Percentiles rank a stretch among this genome's conserved stretches.
phyloP scores from a whole-genome alignment of 2,329 filamentous ascomycete species.

The Apiospora aurea region DNA sequence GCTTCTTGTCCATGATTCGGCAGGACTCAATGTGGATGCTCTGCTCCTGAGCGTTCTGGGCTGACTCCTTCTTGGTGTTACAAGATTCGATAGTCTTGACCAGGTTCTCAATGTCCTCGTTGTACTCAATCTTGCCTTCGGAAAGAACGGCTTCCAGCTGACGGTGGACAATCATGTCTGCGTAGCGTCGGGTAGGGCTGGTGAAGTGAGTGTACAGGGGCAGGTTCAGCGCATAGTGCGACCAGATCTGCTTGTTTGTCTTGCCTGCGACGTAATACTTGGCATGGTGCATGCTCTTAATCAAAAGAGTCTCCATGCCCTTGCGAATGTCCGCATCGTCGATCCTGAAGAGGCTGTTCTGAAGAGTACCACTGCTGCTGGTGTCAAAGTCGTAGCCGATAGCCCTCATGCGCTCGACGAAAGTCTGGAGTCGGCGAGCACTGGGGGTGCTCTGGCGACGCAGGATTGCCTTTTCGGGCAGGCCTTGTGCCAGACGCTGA shows the following conservation, averaged over 20 bases:
- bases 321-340: constrained; percentile 89
- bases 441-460: constrained; percentile 88
- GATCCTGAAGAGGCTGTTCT: constrained; percentile 94
- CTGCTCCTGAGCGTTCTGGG: constrained; percentile 96
- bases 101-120: constrained; percentile 85
- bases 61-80: constrained; percentile 99
- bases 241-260: constrained; percentile 76
- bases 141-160: constrained; percentile 90
- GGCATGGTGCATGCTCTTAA: constrained; percentile 95
- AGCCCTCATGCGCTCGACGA: constrained; percentile 90
- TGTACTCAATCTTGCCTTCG: constrained; percentile 82
- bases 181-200: constrained; percentile 91
- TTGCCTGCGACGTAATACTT: constrained; percentile 93
- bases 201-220: constrained; percentile 98
- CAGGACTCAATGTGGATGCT: constrained; percentile 98
- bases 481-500: constrained; percentile 76
- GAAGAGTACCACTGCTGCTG: constrained; percentile 86
- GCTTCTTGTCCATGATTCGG: constrained; percentile 91
- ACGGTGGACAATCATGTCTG: constrained; percentile 93
- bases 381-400: constrained; percentile 91
- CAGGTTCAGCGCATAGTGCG: constrained; percentile 91
- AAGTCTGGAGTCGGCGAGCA: constrained; percentile 84
- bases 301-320: constrained; percentile 94
- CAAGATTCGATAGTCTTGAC: constrained; percentile 93
- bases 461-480: constrained; percentile 92